These are phyloP conservation scores for Fusarium penzigii DNA, from an alignment of 2,329 filamentous ascomycete species.

Conservation along the genomic window DNA sequence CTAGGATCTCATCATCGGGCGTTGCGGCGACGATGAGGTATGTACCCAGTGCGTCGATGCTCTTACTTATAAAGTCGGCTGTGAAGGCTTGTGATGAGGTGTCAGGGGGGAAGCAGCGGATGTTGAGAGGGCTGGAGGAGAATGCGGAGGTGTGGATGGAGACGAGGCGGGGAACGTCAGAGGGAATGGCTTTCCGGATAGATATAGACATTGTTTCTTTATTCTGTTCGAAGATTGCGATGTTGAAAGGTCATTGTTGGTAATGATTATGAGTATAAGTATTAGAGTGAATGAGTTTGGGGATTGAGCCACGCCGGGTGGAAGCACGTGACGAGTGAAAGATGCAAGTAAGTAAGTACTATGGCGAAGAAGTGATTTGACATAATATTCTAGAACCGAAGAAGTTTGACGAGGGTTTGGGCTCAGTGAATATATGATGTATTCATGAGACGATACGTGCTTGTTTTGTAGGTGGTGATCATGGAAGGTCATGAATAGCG, in stretches of 20 bases:
- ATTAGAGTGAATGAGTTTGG: too few species aligned
- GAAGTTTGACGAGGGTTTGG: too few species aligned
- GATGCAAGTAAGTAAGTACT: neutral
- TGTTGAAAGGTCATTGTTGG: neutral
- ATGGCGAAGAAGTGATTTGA: too few species aligned
- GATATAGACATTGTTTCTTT: conserved; percentile 14
- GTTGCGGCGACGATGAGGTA: conserved; percentile 33
- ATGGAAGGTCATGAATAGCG: too few species aligned
- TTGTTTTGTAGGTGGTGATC: too few species aligned
- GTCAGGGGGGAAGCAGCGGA: conserved; percentile 30
- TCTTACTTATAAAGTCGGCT: conserved; percentile 21
- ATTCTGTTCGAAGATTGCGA: neutral
- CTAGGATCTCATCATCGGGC: conserved; percentile 22
- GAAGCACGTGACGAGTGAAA: neutral
- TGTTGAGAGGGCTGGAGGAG: conserved; percentile 30
- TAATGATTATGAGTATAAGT: neutral
- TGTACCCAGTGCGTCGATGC: conserved; percentile 31
- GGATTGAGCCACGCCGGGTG: conserved; percentile 11
- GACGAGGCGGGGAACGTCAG: conserved; percentile 35
- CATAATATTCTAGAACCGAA: too few species aligned
- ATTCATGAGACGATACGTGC: too few species aligned
- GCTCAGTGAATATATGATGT: too few species aligned
- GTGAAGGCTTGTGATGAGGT: conserved; percentile 24
- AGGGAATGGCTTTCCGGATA: conserved; percentile 40
- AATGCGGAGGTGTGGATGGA: conserved; percentile 35